Evolutionary conservation across 2,329 filamentous ascomycete genomes (phyloP), one percentile per base, ranked within the genome.

Genomic region (Apiospora phragmitis): DNA sequence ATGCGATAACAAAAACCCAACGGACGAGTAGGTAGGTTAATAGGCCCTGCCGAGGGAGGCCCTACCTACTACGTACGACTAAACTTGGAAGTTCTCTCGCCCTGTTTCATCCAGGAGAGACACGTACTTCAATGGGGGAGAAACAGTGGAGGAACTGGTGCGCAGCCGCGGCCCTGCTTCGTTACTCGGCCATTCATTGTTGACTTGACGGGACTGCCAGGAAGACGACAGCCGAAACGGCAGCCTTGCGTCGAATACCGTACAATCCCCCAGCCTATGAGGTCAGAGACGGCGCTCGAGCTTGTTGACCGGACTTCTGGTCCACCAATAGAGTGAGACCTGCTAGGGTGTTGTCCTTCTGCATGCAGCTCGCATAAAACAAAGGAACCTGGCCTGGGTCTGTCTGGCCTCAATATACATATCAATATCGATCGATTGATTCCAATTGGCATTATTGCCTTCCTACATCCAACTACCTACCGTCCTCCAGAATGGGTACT

Each of bases 181-280:
- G 55, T 62, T 62, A 62, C 55, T 62, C 55, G 55, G 55, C 55
- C 55, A 62, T 62, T 62, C 55, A 38, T 62, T 62, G 55, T 62
- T 62, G 55, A 62, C 55, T 38, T 62, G 29, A 29, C 9, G 8
- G 18, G 55, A 21, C 7, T 35, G 29, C 29, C 29, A 24, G 49
- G 26, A 55, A 55, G 49, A 32, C 38, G 29, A n/a, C 32, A n/a
- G 55, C 55, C 55, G 55, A 62, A 62, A 62, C 29, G 55, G 55
- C 32, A 62, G 55, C 55, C 55, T 62, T 62, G 55, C 32, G 32
- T 62, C 32, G 32, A 62, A 62, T n/a, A 38, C 55, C 18, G 55
- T 62, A 38, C 32, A 11, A n/a, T 9, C 51, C 29, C 51, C 55
- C 55, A 24, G 32, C 55, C 55, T 62, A 62, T 62, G 55, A 62